Percentiles rank a stretch among this genome's conserved stretches.
Conservation (phyloP, 805 yeast genomes). For the Monosporozyma aerobia region DNA sequence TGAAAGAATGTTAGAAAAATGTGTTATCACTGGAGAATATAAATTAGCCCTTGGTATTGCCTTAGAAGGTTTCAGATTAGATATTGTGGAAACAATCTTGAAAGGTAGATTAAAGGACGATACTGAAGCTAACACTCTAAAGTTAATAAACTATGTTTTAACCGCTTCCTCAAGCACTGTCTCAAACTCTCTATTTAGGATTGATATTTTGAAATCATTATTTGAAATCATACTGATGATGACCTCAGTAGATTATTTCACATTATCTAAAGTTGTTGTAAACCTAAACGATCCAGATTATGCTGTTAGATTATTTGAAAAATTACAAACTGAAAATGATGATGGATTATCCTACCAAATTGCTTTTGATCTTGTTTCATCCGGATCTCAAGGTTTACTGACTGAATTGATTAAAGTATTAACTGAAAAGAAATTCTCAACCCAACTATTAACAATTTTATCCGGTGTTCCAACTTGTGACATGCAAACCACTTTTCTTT, state of each 20-base stretch:
- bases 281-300: slow-evolving; percentile 71
- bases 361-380: slow-evolving; percentile 86
- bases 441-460: slow-evolving; percentile 56
- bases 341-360: slow-evolving; percentile 76
- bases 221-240: slow-evolving; percentile 51
- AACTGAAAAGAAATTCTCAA: slow-evolving; percentile 24
- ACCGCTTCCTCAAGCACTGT: slow-evolving; percentile 64
- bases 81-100: slow-evolving; percentile 58
- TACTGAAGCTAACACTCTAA: slow-evolving; percentile 45
- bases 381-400: slow-evolving; percentile 84
- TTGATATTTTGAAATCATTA: slow-evolving; percentile 50
- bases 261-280: slow-evolving; percentile 76
- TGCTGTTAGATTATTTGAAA: slow-evolving; percentile 61
- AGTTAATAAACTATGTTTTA: slow-evolving; percentile 63
- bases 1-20: slow-evolving; percentile 78
- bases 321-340: slow-evolving; percentile 35
- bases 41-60: slow-evolving; percentile 86
- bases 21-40: slow-evolving; percentile 60
- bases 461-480: slow-evolving; percentile 94
- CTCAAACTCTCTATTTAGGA: slow-evolving; percentile 56
- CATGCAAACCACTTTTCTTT: slow-evolving; percentile 76
- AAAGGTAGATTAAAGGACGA: slow-evolving; percentile 30
- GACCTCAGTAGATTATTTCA: slow-evolving; percentile 67
- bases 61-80: slow-evolving; percentile 78
- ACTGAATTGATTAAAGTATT: slow-evolving; percentile 43